Evolutionary conservation across 2,329 filamentous ascomycete genomes (phyloP), one percentile per base, ranked within the genome.

Genomic region (Ramularia collo-cygni): DNA sequence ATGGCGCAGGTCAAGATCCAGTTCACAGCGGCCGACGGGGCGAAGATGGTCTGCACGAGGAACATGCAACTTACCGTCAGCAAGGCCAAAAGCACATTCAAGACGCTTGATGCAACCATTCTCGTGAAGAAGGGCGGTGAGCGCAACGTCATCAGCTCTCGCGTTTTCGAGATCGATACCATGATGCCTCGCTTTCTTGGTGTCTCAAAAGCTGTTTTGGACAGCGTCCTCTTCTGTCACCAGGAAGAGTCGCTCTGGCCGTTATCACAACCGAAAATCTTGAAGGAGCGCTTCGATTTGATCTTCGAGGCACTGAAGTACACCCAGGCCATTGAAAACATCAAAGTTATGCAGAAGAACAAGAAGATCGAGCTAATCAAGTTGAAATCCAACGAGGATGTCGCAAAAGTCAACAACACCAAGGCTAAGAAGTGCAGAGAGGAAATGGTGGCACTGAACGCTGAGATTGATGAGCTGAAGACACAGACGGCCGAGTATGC

Each of bases 231-330:
- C 52, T 98, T 98, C 66, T 98, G 92, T 61, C 92, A 98, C 59
- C 92, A 98, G 60, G 92, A 98, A 60, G 92, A 98, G 52, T 95
- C 90, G 17, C 66, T 96, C 18, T 98, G 92, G 92, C 92, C 92
- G 0, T 81, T 98, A 74, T 93, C 87, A 58, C 86, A 94, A 56
- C 87, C 92, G 0, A 70, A 77, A 0, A 78, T 77, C 1, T 70
- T 98, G 36, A 98, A 98, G 65, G 93, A 93, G 63, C 83, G 81
- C 37, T 98, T 98, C 45, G 92, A 98, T 58, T 87, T 95, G 60
- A 98, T 98, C 8, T 98, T 98, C 52, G 92, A 96, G 64, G 92
- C 92, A 1, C 72, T 86, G 65, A 95, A 95, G 61, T 98, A 96
- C 64, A 95, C 89, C 24, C 95, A 95, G 58, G 92, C 89, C 13